phyloP scores from a whole-genome alignment of 768 basidiomycete species.

The Serendipita indica region DNA sequence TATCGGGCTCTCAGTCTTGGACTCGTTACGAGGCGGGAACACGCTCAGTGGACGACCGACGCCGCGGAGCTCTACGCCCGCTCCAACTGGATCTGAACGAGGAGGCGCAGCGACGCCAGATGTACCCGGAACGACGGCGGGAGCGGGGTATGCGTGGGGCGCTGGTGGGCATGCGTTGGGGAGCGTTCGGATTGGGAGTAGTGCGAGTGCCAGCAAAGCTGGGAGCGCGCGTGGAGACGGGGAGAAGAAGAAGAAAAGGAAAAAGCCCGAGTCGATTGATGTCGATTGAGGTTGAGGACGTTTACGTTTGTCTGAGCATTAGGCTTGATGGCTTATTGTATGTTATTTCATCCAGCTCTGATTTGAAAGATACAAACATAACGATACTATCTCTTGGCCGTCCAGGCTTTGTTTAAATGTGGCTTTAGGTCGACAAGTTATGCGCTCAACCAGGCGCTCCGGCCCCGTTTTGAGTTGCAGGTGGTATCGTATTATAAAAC shows the following conservation, averaged over 20 bases:
- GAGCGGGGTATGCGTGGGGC: constrained; percentile 23
- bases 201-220: not conserved
- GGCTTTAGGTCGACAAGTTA: no score
- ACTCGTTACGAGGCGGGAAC: constrained; percentile 41
- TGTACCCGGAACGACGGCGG: constrained; percentile 27
- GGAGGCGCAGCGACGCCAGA: constrained; percentile 25
- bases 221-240: not conserved
- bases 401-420: no score
- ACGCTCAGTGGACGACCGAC: constrained; percentile 43
- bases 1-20: not conserved
- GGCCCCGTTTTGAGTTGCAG: no score
- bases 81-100: constrained; percentile 42
- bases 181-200: constrained; percentile 13
- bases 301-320: no score
- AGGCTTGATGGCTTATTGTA: no score
- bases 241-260: constrained; percentile 1
- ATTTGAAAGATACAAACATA: no score
- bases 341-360: no score
- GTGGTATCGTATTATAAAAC: no score
- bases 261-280: not conserved
- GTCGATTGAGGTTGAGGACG: no score
- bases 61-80: constrained; percentile 19
- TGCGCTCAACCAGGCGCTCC: no score
- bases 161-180: constrained; percentile 37
- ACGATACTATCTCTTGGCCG: no score